phyloP scores from a whole-genome alignment of 2,329 filamentous ascomycete genomes.

The Trichoderma harzianum region DNA sequence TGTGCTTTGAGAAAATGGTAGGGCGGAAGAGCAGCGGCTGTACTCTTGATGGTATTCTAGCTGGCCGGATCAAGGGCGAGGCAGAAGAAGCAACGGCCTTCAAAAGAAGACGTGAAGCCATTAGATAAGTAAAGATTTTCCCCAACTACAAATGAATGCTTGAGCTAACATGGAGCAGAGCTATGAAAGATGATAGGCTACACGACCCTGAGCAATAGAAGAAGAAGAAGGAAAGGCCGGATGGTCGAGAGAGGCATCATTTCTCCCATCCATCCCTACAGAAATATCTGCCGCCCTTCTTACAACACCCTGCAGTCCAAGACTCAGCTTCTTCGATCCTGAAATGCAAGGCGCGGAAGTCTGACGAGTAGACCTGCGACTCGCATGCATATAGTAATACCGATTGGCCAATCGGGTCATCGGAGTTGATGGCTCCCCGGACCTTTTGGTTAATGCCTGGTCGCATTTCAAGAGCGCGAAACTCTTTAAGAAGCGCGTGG shows the following conservation, averaged over 20 bases:
- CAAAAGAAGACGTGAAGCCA: constrained; percentile 5
- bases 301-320: neutral
- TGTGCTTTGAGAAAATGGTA: neutral
- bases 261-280: neutral
- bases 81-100: neutral
- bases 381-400: neutral
- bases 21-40: neutral
- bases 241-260: neutral
- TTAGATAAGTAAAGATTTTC: neutral
- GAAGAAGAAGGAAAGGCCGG: neutral
- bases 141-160: neutral
- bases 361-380: neutral
- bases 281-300: neutral
- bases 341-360: neutral
- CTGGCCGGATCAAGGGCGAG: neutral
- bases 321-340: neutral
- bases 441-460: neutral
- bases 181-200: neutral
- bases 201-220: neutral
- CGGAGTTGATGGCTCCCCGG: neutral
- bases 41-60: neutral
- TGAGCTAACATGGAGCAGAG: neutral
- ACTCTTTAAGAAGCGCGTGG: no score
- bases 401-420: neutral
- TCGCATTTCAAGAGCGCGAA: neutral